Evolutionary conservation across 306 rosid genomes (phyloP), one percentile per base, ranked within the genome.

Genomic region (Lathyrus sativus): DNA sequence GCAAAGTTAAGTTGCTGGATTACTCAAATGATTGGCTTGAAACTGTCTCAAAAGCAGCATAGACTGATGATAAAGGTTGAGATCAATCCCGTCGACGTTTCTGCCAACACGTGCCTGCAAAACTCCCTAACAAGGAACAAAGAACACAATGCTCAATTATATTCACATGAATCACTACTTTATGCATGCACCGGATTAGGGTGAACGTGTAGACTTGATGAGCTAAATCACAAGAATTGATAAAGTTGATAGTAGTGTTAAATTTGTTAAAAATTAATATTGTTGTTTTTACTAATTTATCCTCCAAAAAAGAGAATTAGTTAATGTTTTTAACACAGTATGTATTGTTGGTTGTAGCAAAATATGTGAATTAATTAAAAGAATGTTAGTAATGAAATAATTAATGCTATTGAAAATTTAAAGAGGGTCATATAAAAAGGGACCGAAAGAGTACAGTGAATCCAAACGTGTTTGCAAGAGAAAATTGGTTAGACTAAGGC

Each of bases 51-150:
- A 60, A 31, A 88, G 86, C 79, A 62, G 90, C 75, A 90, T 37
- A 38, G 97, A 82, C 53, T 87, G 97, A 77, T 87, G 82, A 70
- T 89, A 91, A 48, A 93, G 92, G 78, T 81, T 76, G 75, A 95
- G 88, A 82, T 90, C 96, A 19, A 95, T 90, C 62, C 97, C 97
- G n/a, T 90, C 89, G 17, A 95, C 91, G 3, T 85, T 95, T 82
- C 99, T 78, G 19, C 96, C 92, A 7, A 87, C 87, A 19, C 90
- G 91, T 14, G 95, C 95, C 72, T 82, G 87, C 79, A 91, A 79
- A 74, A 83, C 74, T 48, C 84, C 96, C 97, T 95, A 74, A 57
- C 71, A 82, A 55, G 37, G 31, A 75, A 50, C 76, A 78, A 68
- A 64, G 50, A 54, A 33, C 59, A 59, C 15, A 2, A 19, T 61